Percentiles rank a stretch among this genome's conserved stretches.
Evolutionary conservation across 371 early-diverging fungal genomes (phyloP).

Genomic region (Haplosporangium sp.): DNA sequence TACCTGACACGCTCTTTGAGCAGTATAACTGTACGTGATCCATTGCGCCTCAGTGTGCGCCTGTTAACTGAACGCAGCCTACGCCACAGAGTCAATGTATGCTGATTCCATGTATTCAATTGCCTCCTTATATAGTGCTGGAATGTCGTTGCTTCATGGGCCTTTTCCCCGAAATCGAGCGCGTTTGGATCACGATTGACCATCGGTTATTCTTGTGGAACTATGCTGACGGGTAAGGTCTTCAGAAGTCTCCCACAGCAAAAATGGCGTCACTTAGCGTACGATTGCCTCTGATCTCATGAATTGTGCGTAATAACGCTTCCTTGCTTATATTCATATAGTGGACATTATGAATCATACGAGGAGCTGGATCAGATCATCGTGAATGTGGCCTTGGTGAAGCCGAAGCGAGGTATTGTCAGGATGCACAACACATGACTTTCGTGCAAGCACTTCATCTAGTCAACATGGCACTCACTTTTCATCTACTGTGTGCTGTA

Average conservation of each 20-base stretch:
- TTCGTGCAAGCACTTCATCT: too few species aligned
- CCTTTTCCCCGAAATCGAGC: slow-evolving; percentile 86
- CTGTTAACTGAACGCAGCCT: background rate
- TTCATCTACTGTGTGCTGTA: background rate
- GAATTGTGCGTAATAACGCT: background rate
- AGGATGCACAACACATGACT: background rate
- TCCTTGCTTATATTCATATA: slow-evolving; percentile 16
- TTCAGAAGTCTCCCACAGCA: background rate
- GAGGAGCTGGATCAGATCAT: slow-evolving; percentile 90
- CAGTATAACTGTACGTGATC: slow-evolving; percentile 71
- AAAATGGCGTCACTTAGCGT: background rate
- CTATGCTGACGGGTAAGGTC: slow-evolving; percentile 70
- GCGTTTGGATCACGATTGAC: slow-evolving; percentile 92
- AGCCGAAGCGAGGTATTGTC: slow-evolving; percentile 69
- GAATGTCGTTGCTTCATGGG: slow-evolving; percentile 88
- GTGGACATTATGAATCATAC: slow-evolving; percentile 72
- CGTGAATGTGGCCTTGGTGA: slow-evolving; percentile 81
- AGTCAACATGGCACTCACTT: too few species aligned
- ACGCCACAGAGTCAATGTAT: background rate
- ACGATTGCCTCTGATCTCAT: background rate
- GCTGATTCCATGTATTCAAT: background rate
- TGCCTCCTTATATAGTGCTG: slow-evolving; percentile 58
- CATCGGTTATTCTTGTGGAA: slow-evolving; percentile 91
- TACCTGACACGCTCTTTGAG: slow-evolving; percentile 78
- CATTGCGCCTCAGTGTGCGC: background rate